These are phyloP conservation scores for Warburgia ugandensis DNA, from an alignment of 164 flowering plant genomes.

Conservation along the genomic window DNA sequence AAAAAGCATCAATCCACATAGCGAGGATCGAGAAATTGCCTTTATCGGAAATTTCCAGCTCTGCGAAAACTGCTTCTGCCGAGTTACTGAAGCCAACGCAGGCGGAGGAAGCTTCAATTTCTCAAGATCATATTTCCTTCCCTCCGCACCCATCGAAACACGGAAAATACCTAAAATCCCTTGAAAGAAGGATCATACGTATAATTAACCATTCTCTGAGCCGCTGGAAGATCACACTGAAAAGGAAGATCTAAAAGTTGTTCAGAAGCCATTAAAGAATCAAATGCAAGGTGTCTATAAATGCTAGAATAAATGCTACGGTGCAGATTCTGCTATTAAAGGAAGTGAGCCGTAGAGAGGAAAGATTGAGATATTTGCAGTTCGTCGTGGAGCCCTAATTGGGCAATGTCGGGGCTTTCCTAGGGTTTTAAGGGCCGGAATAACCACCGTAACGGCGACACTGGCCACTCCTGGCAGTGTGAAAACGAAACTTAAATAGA, in stretches of 20 bases:
- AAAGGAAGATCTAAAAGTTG: too few relatives aligned
- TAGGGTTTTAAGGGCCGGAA: background rate
- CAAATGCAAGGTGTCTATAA: background rate
- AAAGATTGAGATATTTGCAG: background rate
- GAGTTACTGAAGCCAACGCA: background rate
- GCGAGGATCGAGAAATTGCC: constrained; percentile 37
- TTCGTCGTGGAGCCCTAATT: background rate
- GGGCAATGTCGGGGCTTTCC: background rate
- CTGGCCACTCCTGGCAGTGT: too few relatives aligned
- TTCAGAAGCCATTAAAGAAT: background rate
- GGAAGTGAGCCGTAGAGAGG: background rate
- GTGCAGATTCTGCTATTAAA: background rate
- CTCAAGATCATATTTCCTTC: background rate
- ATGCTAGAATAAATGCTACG: constrained; percentile 4
- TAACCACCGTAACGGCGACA: too few relatives aligned
- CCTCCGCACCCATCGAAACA: background rate
- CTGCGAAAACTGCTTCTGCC: constrained; percentile 21
- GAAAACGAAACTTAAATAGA: too few relatives aligned
- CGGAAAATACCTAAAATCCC: background rate
- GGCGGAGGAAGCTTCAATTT: constrained; percentile 1
- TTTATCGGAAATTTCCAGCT: constrained; percentile 29
- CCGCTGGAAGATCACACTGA: too few relatives aligned
- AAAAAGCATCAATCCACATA: constrained; percentile 75
- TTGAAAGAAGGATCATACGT: background rate
- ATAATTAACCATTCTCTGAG: background rate